Base-by-base conservation (phyloP, 345 rosid genomes). In the Psidium friedrichsthalianum region DNA sequence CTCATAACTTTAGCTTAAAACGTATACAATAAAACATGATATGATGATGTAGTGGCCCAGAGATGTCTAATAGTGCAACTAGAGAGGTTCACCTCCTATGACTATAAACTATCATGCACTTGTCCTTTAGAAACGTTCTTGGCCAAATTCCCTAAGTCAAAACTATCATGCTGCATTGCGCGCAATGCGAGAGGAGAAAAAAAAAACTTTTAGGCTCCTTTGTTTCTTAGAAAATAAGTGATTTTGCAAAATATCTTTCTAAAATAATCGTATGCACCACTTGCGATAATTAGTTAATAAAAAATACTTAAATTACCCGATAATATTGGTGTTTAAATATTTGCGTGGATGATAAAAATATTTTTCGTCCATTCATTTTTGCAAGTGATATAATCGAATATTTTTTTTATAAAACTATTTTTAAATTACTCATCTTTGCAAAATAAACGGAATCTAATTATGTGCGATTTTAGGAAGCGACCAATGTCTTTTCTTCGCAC, bases 381-480 rank as follows among this genome's bases (percentile, higher is more conserved):
- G 12, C 8, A 49, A 49, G 51, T 1, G 2, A 49, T 49, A 2
- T 49, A 49, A 49, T 3, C 13, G 13, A 49, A 10, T 11, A 2
- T 49, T 49, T 49, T n/a, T n/a, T 49, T 49, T 49, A 11, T 10
- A 49, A 49, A 10, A 42, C 5, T 49, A 2, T 2, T 49, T 49
- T 11, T 11, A 49, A 49, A 49, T 49, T 3, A 49, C 13, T 49
- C n/a, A 49, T 49, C 11, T 49, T 49, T 49, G n/a, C n/a, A n/a
- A n/a, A n/a, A n/a, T n/a, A 49, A 49, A 49, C 11, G 3, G 4
- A 49, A 11, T 9, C 13, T 49, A 0, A 15, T 18, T 0, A 0
- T 1, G 76, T 4, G 44, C 0, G 44, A 69, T 32, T 18, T 69
- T 32, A 69, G 16, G 36, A 32, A 69, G 78, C 6, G 24, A 8